Percentiles rank a stretch among this genome's conserved stretches.
phyloP scores from a whole-genome alignment of 495 filamentous ascomycete genomes.

The Niebla homalea region DNA sequence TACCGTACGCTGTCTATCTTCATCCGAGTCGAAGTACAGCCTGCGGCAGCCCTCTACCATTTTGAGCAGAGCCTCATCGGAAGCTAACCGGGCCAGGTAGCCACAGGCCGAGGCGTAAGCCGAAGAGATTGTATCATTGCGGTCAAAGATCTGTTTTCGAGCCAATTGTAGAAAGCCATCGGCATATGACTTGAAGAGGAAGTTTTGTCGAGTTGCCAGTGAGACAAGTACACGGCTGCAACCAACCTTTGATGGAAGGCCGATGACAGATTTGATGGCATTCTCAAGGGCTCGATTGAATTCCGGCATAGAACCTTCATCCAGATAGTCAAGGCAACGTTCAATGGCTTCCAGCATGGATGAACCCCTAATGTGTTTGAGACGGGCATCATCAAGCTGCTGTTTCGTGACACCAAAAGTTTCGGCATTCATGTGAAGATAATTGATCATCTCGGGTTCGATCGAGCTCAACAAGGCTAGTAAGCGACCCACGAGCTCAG shows the following conservation, averaged over 20 bases:
- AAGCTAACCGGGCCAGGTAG: constrained; percentile 66
- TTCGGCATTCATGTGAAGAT: constrained; percentile 75
- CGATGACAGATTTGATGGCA: constrained; percentile 72
- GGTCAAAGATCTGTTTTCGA: constrained; percentile 68
- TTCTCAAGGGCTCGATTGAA: constrained; percentile 59
- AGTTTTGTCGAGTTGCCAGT: constrained; percentile 64
- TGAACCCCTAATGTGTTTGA: constrained; percentile 66
- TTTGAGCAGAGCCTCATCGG: constrained; percentile 52
- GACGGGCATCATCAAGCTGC: constrained; percentile 69
- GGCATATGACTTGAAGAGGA: constrained; percentile 63
- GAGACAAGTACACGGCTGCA: constrained; percentile 75
- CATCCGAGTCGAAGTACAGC: constrained; percentile 69
- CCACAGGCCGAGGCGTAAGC: constrained; percentile 77
- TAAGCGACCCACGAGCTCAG: constrained; percentile 66
- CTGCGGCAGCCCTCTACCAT: constrained; percentile 52
- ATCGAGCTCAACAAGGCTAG: constrained; percentile 70
- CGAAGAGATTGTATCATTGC: constrained; percentile 78
- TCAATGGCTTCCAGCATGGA: constrained; percentile 92
- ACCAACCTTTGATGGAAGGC: constrained; percentile 85
- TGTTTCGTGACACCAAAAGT: constrained; percentile 77
- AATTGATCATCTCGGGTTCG: constrained; percentile 78
- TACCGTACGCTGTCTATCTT: constrained; percentile 56
- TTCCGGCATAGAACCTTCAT: constrained; percentile 57
- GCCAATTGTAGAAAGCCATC: constrained; percentile 64
- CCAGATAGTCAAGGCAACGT: constrained; percentile 72